Conservation (phyloP, 2,329 filamentous ascomycete species). For the Trichoderma polysporum region DNA sequence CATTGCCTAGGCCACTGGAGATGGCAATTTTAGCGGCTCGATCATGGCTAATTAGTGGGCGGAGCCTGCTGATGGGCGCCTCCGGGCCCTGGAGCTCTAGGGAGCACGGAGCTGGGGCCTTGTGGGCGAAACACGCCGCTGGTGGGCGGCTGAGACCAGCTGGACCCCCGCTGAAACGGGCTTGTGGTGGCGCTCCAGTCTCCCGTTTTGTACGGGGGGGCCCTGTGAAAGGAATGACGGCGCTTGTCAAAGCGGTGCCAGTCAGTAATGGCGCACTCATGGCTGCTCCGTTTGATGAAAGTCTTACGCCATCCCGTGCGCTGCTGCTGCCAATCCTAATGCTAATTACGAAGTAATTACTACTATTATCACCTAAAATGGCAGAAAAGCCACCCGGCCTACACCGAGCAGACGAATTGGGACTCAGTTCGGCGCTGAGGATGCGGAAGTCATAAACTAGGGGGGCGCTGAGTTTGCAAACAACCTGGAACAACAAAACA, state of each 20-base stretch:
- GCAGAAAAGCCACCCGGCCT: constrained; percentile 11
- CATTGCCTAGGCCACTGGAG: background rate
- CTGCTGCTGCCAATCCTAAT: background rate
- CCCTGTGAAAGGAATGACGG: background rate
- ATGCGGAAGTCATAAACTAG: background rate
- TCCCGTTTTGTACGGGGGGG: constrained; percentile 16
- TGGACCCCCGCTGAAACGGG: constrained; percentile 18
- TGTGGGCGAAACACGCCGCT: constrained; percentile 17
- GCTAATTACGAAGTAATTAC: background rate
- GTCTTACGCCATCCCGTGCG: constrained; percentile 2
- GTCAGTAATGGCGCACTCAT: background rate
- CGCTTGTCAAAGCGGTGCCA: background rate
- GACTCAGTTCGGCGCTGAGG: constrained; percentile 4
- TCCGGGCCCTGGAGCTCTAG: background rate
- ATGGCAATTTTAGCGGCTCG: constrained; percentile 12
- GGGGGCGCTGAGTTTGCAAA: background rate
- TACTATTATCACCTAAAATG: constrained; percentile 14
- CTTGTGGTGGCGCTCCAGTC: background rate
- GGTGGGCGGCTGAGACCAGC: constrained; percentile 17
- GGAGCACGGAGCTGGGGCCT: constrained; percentile 6
- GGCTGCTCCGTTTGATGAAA: background rate
- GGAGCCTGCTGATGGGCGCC: constrained; percentile 12
- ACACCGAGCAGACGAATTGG: constrained; percentile 9
- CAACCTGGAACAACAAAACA: background rate
- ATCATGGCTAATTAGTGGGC: constrained; percentile 17